These are phyloP conservation scores for Tricholoma flavovirens DNA, from an alignment of 768 basidiomycete species.

Conservation along the genomic window DNA sequence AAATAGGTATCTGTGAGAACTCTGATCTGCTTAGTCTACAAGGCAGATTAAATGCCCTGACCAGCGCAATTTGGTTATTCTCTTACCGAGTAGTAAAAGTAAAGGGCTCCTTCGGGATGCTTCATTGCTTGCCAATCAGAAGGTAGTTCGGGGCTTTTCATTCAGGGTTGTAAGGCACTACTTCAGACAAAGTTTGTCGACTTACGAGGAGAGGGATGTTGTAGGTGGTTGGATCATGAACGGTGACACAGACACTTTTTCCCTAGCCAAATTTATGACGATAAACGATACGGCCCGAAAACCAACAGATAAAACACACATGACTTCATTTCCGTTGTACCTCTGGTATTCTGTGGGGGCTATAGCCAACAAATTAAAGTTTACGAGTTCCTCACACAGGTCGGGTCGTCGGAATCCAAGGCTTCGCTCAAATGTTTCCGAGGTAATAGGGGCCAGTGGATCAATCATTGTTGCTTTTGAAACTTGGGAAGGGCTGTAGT, in stretches of 20 bases:
- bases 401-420: not conserved
- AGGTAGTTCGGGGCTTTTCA: not conserved
- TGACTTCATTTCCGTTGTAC: not conserved
- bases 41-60: not conserved
- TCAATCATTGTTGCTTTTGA: not conserved
- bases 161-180: not conserved
- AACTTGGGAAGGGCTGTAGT: not conserved
- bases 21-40: not conserved
- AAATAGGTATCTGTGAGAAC: constrained; percentile 7
- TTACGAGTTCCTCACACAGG: not conserved
- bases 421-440: not conserved
- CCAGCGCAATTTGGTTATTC: not conserved
- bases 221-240: not conserved
- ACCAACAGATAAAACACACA: not conserved
- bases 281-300: not conserved
- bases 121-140: not conserved
- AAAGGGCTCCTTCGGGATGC: constrained; percentile 7
- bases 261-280: not conserved
- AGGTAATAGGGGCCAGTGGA: not conserved
- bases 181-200: not conserved
- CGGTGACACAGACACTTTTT: not conserved
- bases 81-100: constrained; percentile 6
- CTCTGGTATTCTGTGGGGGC: not conserved
- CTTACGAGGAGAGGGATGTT: not conserved
- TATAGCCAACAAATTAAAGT: not conserved